Evolutionary conservation across 371 early-diverging fungal genomes (phyloP), one percentile per base, ranked within the genome.

Genomic region (Mucor saturninus): DNA sequence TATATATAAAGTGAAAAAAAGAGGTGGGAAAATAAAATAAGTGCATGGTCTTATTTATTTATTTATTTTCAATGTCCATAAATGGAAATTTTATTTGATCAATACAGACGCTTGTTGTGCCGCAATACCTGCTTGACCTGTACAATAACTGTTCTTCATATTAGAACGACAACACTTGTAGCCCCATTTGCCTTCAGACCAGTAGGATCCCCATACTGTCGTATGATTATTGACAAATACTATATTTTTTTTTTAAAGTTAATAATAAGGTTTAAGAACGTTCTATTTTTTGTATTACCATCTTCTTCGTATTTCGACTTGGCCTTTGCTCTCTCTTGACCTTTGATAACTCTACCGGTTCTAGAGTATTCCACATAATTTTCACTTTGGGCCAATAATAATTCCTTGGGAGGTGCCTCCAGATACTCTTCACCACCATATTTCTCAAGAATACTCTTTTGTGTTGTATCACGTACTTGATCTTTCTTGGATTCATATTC

Each of bases 381-480:
- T 74, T 98, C 98, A 3, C 88, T 86, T 77, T 97, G 97, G 4
- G 94, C 92, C 62, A 95, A 66, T 35, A 96, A 64, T 37, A 95
- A 74, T 61, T 95, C 95, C 53, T 90, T 91, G 4, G 97, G 93
- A 9, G 95, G 93, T 13, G 90, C 89, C 43, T 94, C 83, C 62
- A 97, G 72, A 74, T 97, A 94, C 74, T 96, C 98, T 58, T 89
- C 94, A 21, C 98, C 99, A 61, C 98, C 99, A 67, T 98, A 98
- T 59, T 87, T 89, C 4, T 84, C 91, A 71, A 98, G 67, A 35
- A 98, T 90, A 15, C 87, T 86, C 45, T 89, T 88, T 67, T 91
- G 88, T 39, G 82, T 85, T 2, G 74, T 75, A 31, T 89, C 90
- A 64, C 91, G 86, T 21, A 91, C 82, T 71, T 83, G 74, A 31